Evolutionary conservation across 345 rosid genomes (phyloP), one percentile per base, ranked within the genome.

Genomic region (Eucalyptus tenuipes): DNA sequence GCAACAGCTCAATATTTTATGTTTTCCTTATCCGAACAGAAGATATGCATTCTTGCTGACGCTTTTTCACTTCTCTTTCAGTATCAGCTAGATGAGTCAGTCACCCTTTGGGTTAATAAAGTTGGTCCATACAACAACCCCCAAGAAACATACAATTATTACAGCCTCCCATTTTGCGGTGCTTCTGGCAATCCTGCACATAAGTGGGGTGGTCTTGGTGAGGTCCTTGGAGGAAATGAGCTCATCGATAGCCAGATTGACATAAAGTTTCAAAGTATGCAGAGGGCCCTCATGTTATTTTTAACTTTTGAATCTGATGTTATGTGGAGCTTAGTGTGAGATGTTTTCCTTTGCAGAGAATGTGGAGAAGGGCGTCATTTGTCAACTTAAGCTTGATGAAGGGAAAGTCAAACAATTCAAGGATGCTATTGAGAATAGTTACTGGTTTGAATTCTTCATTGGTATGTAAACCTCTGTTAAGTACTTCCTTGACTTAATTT

Each of bases 201-300:
- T 93, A 98, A 98, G 92, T 98, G 99, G 99, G 99, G 98, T 92
- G 99, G 99, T 80, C 99, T 98, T 90, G 99, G 99, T 89, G 99
- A 98, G 93, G 99, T 97, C 91, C 95, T 98, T 24, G 99, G 99
- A 92, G 99, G 99, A 89, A 98, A 98, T 91, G 99, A 98, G 91
- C 99, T 98, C 89, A 97, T 98, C 88, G 99, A 97, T 91, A 97
- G 99, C 92, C 94, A 94, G 91, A 92, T 97, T 80, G 94, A 95
- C 68, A 93, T 98, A 44, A 98, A 97, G 91, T 98, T 95, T 93
- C 90, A 29, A 95, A 96, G 99, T 98, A 94, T 33, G 97, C 92
- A 57, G 85, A n/a, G 55, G 25, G 37, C 84, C 61, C 86, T 88
- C 64, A 17, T 13, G 66, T 24, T 61, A 20, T 42, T 82, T 49